phyloP scores from a whole-genome alignment of 768 basidiomycete species.

The Trichaptum fuscoviolaceum region DNA sequence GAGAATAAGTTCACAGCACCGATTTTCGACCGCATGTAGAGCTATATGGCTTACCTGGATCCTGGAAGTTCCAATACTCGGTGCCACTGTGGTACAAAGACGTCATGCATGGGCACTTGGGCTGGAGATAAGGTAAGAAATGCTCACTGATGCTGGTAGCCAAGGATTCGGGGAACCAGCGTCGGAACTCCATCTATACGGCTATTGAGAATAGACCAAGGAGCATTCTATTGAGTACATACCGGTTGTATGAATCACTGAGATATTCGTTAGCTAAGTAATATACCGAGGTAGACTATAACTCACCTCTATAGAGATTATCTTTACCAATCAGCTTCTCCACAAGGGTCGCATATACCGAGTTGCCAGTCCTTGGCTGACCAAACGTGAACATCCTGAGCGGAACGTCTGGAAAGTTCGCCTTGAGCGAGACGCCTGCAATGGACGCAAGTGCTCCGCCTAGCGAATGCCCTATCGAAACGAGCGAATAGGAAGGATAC shows the following conservation, averaged over 20 bases:
- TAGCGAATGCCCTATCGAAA: conserved; percentile 35
- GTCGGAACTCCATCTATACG: conserved; percentile 14
- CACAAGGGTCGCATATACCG: conserved; percentile 11
- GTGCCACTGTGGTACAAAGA: neutral
- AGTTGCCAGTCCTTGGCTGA: conserved; percentile 18
- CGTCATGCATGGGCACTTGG: neutral
- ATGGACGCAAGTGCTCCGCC: conserved; percentile 38
- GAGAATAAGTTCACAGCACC: neutral
- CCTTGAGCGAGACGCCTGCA: conserved; percentile 28
- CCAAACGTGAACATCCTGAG: conserved; percentile 18
- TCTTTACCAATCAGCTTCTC: conserved; percentile 10
- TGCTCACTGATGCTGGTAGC: conserved; percentile 15
- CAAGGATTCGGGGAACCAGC: conserved; percentile 11
- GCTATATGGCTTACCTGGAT: neutral
- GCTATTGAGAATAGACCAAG: neutral
- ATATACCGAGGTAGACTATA: no score
- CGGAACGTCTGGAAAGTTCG: conserved; percentile 20
- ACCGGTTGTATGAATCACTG: conserved; percentile 9
- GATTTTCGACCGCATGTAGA: neutral
- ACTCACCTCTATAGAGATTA: conserved; percentile 12
- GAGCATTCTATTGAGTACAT: neutral
- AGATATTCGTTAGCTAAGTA: neutral
- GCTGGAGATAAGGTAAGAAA: neutral
- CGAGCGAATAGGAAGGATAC: conserved; percentile 29
- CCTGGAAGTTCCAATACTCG: conserved; percentile 4